A percentile compares a stretch with the other conserved stretches of the same genome.
Evolutionary conservation across 371 early-diverging fungal species (phyloP).

Genomic region (Circinella minor): DNA sequence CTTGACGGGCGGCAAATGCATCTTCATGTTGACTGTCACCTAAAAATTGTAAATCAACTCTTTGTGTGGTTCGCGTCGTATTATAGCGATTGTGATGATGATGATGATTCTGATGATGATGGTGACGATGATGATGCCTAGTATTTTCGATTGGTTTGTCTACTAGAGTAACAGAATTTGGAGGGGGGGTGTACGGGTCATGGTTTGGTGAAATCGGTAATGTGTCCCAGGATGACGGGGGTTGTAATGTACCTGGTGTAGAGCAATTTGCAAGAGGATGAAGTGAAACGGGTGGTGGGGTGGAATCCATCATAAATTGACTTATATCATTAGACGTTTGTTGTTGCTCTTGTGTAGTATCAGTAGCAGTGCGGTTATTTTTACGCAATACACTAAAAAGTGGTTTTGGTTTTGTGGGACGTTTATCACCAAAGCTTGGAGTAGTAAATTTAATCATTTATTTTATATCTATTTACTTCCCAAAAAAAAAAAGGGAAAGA

Average conservation of each 20-base stretch:
- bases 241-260: background rate
- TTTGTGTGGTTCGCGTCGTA: background rate
- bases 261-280: background rate
- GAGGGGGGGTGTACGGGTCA: background rate
- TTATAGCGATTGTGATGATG: background rate
- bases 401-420: constrained; percentile 5
- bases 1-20: constrained; percentile 12
- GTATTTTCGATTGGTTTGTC: background rate
- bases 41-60: background rate
- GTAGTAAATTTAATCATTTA: constrained; percentile 1
- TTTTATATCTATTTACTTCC: background rate
- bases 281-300: background rate
- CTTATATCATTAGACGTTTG: background rate
- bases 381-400: constrained; percentile 3
- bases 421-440: constrained; percentile 6
- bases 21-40: background rate
- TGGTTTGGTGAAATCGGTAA: background rate
- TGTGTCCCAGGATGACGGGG: background rate
- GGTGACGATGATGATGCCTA: background rate
- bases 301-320: background rate
- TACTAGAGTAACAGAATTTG: background rate
- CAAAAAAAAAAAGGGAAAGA: background rate
- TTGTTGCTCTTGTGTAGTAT: background rate
- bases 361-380: background rate
- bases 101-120: background rate